phyloP scores from a whole-genome alignment of 2,329 filamentous ascomycete species.

The Botrytis paeoniae region DNA sequence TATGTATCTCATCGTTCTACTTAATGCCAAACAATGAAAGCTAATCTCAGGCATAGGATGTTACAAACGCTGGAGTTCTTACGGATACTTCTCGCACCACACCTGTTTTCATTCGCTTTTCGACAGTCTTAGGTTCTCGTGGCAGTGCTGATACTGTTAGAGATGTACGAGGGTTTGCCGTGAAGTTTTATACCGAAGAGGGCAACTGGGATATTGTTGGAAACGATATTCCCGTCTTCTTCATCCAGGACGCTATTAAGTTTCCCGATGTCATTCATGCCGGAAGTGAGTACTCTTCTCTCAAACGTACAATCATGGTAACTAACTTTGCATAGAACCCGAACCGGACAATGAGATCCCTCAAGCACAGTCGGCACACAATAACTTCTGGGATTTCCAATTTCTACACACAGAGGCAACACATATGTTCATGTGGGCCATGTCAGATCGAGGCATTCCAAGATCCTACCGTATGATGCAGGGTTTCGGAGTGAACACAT shows the following conservation, averaged over 20 bases:
- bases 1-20: neutral
- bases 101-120: constrained; percentile 70
- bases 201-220: constrained; percentile 75
- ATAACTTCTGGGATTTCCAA: constrained; percentile 76
- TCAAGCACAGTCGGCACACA: constrained; percentile 67
- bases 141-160: constrained; percentile 78
- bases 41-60: constrained; percentile 27
- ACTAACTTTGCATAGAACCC: constrained; percentile 51
- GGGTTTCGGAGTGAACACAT: constrained; percentile 81
- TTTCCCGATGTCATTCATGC: constrained; percentile 65
- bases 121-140: constrained; percentile 70
- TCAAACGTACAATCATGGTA: constrained; percentile 13
- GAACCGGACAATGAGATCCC: constrained; percentile 69
- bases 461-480: constrained; percentile 82
- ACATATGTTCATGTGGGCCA: constrained; percentile 77
- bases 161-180: constrained; percentile 77
- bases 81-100: constrained; percentile 67
- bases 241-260: constrained; percentile 73
- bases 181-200: constrained; percentile 75
- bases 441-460: constrained; percentile 72
- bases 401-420: constrained; percentile 67
- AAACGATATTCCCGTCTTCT: constrained; percentile 74
- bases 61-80: constrained; percentile 61
- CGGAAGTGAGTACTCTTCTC: constrained; percentile 30
- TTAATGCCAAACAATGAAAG: neutral